Percentiles rank a stretch among this genome's conserved stretches.
Evolutionary conservation across 1,139 yeast species (phyloP).

Genomic region (Debaryomycetaceae sp.): DNA sequence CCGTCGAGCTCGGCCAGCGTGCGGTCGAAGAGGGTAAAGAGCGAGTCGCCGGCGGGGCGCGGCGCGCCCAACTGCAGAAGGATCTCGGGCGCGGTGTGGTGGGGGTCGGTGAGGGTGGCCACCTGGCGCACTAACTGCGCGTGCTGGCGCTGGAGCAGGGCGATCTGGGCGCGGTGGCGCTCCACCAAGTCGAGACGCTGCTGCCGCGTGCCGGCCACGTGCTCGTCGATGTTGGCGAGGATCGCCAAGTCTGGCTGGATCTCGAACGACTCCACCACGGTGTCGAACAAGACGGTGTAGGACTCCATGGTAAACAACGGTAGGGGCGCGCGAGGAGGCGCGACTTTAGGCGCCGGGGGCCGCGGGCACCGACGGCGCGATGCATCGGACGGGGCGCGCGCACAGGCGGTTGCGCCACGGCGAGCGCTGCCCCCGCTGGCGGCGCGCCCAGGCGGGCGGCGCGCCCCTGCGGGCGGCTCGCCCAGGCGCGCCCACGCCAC

Average conservation of each 20-base stretch:
- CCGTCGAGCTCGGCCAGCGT: conserved; percentile 40
- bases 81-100: conserved; percentile 11
- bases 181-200: conserved; percentile 23
- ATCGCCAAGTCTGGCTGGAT: conserved; percentile 50
- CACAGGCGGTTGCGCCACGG: too few species aligned
- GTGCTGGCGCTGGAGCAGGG: conserved; percentile 18
- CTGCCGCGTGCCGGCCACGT: conserved; percentile 25
- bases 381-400: too few species aligned
- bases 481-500: too few species aligned
- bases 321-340: neutral
- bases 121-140: conserved; percentile 21
- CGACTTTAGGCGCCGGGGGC: neutral
- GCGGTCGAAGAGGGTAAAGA: conserved; percentile 24
- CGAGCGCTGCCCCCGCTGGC: too few species aligned
- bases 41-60: conserved; percentile 15
- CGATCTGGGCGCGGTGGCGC: conserved; percentile 17
- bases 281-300: conserved; percentile 1
- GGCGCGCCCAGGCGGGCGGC: too few species aligned
- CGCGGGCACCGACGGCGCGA: too few species aligned
- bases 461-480: too few species aligned
- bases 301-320: neutral
- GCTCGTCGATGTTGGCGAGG: conserved; percentile 43
- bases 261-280: conserved; percentile 39
- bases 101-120: conserved; percentile 11
- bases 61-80: conserved; percentile 10